Base-by-base conservation (phyloP, 208 protist genomes). In the Trypanosoma melophagium region DNA sequence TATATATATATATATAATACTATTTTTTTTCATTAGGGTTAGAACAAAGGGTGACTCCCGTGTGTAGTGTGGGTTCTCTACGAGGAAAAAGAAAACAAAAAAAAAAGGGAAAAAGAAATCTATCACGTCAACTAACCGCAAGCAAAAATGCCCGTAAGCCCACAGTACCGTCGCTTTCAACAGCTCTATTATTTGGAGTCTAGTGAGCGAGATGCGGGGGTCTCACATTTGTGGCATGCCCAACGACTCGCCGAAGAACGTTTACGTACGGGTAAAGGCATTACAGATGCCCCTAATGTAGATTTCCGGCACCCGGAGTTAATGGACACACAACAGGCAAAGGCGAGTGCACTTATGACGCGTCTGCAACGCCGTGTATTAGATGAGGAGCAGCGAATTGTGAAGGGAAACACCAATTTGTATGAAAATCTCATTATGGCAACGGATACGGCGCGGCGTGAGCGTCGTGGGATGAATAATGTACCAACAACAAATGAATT, bases 181-280 rank as follows among this genome's bases (percentile, higher is more conserved):
- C 77, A 80, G 2, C 66, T 70, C 69, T 35, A 75, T 55, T 86
- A 86, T 69, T 75, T 79, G 45, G 66, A 77, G 22, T 67, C 50
- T 35, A 85, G 65, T 19, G 69, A 80, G 56, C 58, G 76, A n/a
- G 78, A 85, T 24, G 79, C 74, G 0, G 86, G 83, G 2, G 22
- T 92, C 16, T 55, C 63, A 10, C 86, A 92, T 66, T 62, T 92
- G 44, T 89, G 83, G 80, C 86, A 92, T 64, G 55, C 84, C 60
- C 74, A 89, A 55, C 75, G 69, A 2, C 69, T 92, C 12, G 86
- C 86, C 1, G 62, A 66, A 9, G 69, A 79, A 3, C 80, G 81
- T 12, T 69, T 92, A 13, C 67, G 60, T 13, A 57, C 76, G 1
- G 67, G 52, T 16, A 68, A 77, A 52, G 81, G 78, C 9, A 87